These are phyloP conservation scores for Fistulinella staudtii DNA, from an alignment of 1,284 basidiomycete species.

Conservation along the genomic window DNA sequence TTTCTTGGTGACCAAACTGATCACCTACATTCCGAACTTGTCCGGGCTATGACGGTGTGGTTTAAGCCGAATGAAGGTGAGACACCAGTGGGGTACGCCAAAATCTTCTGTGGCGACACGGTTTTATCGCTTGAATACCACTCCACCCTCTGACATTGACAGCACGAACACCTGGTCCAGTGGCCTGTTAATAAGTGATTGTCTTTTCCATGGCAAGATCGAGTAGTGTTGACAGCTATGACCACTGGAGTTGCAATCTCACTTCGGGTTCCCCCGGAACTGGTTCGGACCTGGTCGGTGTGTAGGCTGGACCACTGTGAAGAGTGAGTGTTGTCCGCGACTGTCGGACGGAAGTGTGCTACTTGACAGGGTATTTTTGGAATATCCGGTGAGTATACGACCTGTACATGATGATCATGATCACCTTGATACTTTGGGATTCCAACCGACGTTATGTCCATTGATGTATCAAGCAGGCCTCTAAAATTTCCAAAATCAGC, in stretches of 20 bases:
- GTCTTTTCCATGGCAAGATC: background rate
- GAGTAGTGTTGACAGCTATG: background rate
- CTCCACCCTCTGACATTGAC: background rate
- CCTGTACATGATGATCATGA: background rate
- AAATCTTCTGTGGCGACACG: background rate
- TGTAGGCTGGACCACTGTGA: background rate
- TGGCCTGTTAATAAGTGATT: background rate
- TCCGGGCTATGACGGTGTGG: background rate
- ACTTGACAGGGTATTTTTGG: background rate
- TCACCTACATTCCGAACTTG: background rate
- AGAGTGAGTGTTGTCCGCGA: background rate
- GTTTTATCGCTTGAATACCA: background rate
- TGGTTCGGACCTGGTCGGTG: slow-evolving; percentile 5
- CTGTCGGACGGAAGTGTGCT: background rate
- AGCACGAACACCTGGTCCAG: background rate
- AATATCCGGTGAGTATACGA: slow-evolving; percentile 5
- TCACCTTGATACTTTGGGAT: too few relatives aligned
- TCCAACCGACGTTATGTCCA: too few relatives aligned
- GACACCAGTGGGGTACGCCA: background rate
- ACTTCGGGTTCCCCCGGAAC: slow-evolving; percentile 2
- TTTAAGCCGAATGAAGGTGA: background rate
- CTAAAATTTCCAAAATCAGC: background rate
- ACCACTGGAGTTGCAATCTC: background rate
- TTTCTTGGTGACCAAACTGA: background rate
- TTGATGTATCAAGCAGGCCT: background rate